These are phyloP conservation scores for Karstenula rhodostoma DNA, from an alignment of 2,329 filamentous ascomycete genomes.

Conservation along the genomic window DNA sequence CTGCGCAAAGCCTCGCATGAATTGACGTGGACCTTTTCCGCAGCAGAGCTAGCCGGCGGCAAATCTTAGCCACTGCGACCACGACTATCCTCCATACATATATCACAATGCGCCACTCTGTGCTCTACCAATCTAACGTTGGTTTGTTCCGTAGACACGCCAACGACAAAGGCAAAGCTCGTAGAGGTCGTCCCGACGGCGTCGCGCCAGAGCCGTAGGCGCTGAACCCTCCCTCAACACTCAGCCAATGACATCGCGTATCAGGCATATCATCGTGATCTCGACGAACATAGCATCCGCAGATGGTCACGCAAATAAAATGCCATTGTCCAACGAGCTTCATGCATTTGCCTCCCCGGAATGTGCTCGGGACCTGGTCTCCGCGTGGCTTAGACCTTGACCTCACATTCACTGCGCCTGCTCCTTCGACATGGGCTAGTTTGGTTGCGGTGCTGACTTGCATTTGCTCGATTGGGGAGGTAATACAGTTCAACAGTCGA, in stretches of 20 bases:
- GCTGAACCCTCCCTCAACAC: not conserved
- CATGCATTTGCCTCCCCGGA: not conserved
- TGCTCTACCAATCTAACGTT: not conserved
- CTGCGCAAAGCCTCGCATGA: not conserved
- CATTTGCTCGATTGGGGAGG: not conserved
- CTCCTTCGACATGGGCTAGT: not conserved
- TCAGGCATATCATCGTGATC: slow-evolving; percentile 1
- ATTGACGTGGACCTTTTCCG: not conserved
- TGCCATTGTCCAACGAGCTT: not conserved
- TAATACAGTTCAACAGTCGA: not conserved
- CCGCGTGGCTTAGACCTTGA: slow-evolving; percentile 1
- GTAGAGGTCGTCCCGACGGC: not conserved
- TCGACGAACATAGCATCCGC: not conserved
- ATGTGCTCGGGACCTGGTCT: not conserved
- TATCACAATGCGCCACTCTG: not conserved
- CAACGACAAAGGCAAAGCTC: not conserved
- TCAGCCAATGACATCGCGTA: slow-evolving; percentile 6
- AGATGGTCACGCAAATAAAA: not conserved
- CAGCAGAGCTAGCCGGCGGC: not conserved
- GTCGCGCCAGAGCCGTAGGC: slow-evolving; percentile 8
- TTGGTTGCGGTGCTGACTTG: not conserved
- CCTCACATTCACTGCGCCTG: slow-evolving; percentile 7
- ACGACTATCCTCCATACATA: not conserved
- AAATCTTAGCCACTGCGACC: not conserved
- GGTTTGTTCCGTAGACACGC: not conserved